Conservation (phyloP, 163 green algal genomes). For the Chlamydomonas reinhardtii region DNA sequence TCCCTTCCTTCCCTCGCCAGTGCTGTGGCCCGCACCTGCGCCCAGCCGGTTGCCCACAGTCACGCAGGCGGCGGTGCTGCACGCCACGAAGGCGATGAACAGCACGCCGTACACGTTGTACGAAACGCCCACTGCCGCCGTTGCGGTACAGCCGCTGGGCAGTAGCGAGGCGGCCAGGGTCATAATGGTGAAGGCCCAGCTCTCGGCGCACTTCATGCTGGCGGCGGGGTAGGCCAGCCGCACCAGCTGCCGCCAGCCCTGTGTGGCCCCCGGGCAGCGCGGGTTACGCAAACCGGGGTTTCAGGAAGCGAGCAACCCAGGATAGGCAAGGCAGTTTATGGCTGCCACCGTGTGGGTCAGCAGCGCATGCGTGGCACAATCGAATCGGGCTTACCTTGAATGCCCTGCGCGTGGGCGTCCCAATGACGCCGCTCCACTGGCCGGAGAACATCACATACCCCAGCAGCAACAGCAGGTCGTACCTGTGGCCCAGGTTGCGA, state of each 20-base stretch:
- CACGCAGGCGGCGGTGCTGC: constrained; percentile 40
- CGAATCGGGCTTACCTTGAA: constrained; percentile 34
- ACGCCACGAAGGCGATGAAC: constrained; percentile 60
- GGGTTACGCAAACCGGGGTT: too few species aligned
- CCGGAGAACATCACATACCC: constrained; percentile 10
- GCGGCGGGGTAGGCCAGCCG: constrained; percentile 51
- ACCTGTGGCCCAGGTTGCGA: not conserved
- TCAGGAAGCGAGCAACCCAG: too few species aligned
- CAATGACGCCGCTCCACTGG: constrained; percentile 18
- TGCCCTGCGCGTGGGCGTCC: not conserved
- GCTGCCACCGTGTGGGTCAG: too few species aligned
- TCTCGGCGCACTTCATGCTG: constrained; percentile 71
- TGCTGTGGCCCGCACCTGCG: not conserved
- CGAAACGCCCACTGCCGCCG: constrained; percentile 59
- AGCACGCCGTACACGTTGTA: constrained; percentile 68
- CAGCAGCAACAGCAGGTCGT: constrained; percentile 57
- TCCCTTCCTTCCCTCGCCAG: too few species aligned
- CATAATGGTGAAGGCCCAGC: constrained; percentile 61
- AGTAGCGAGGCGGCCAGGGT: constrained; percentile 60
- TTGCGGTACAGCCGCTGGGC: constrained; percentile 49
- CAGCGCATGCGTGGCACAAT: too few species aligned
- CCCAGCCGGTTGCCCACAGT: constrained; percentile 38
- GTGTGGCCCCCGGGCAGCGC: not conserved
- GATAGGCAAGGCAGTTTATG: too few species aligned
- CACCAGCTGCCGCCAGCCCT: constrained; percentile 48